phyloP scores from a whole-genome alignment of 106 monocot genomes.

The Dactylorhiza incarnata region DNA sequence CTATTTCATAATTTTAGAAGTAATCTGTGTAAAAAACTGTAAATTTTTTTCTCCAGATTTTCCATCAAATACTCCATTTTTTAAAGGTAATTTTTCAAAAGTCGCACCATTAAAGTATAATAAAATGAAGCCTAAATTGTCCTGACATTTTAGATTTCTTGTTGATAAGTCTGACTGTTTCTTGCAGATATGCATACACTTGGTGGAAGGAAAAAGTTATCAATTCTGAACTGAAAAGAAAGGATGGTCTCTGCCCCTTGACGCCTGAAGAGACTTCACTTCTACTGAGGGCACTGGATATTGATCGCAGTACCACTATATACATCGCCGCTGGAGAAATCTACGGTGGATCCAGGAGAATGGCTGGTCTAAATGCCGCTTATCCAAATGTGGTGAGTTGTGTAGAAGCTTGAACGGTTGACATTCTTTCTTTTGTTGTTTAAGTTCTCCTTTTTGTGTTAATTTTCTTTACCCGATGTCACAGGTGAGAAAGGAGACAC shows the following conservation, averaged over 20 bases:
- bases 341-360: constrained; percentile 74
- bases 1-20: too few species aligned
- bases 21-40: too few species aligned
- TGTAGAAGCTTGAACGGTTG: background rate
- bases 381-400: constrained; percentile 77
- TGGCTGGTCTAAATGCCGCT: constrained; percentile 50
- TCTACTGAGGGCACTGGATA: constrained; percentile 60
- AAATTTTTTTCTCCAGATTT: too few species aligned
- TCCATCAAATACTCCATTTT: too few species aligned
- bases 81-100: too few species aligned
- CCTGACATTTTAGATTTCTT: background rate
- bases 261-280: constrained; percentile 91
- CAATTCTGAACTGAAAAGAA: constrained; percentile 68
- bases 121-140: too few species aligned
- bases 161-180: background rate
- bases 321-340: constrained; percentile 97
- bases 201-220: constrained; percentile 99
- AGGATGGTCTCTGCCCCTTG: constrained; percentile 88
- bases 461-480: background rate
- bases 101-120: too few species aligned
- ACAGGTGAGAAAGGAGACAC: constrained; percentile 84
- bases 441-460: background rate
- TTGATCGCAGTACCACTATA: constrained; percentile 49
- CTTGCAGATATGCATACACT: constrained; percentile 82
- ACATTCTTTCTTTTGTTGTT: background rate